A percentile compares a stretch with the other conserved stretches of the same genome.
phyloP scores from a whole-genome alignment of 805 yeast genomes.

The Saccharomycopsis sp. region DNA sequence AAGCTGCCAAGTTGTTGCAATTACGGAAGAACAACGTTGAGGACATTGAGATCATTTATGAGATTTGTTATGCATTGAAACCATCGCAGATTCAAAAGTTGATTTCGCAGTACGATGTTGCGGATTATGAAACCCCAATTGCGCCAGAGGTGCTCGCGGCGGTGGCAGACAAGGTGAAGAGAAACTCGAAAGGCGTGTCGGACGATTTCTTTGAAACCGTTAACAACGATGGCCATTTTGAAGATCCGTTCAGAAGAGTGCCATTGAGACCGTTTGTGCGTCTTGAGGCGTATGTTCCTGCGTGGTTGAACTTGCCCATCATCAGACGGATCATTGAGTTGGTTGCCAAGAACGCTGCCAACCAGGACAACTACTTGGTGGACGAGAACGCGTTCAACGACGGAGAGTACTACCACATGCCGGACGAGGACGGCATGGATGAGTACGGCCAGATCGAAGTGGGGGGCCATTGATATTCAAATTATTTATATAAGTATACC shows the following conservation, averaged over 20 bases:
- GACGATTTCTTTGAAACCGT: conserved; percentile 63
- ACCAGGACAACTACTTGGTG: conserved; percentile 37
- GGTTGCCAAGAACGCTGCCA: conserved; percentile 74
- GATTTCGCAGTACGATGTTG: conserved; percentile 79
- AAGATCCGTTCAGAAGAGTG: conserved; percentile 73
- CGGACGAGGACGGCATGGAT: conserved; percentile 8
- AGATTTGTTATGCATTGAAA: conserved; percentile 86
- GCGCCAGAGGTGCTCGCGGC: conserved; percentile 70
- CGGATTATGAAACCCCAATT: conserved; percentile 92
- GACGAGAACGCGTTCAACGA: conserved; percentile 13
- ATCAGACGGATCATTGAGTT: conserved; percentile 84
- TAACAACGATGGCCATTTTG: conserved; percentile 64
- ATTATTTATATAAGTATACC: too few species aligned
- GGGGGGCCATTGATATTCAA: too few species aligned
- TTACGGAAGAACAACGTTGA: conserved; percentile 81
- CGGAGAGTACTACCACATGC: conserved; percentile 17
- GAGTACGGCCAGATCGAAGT: too few species aligned
- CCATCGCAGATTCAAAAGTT: conserved; percentile 95
- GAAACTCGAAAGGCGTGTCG: conserved; percentile 32
- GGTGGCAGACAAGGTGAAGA: conserved; percentile 72
- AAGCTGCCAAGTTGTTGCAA: conserved; percentile 88
- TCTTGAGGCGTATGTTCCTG: conserved; percentile 88
- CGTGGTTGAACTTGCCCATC: conserved; percentile 83
- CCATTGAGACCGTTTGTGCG: conserved; percentile 69
- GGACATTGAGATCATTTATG: conserved; percentile 87